Percentiles rank a stretch among this genome's conserved stretches.
These are phyloP conservation scores for Pythium utonaiense DNA, from an alignment of 352 stramenopile species.

Conservation along the genomic window DNA sequence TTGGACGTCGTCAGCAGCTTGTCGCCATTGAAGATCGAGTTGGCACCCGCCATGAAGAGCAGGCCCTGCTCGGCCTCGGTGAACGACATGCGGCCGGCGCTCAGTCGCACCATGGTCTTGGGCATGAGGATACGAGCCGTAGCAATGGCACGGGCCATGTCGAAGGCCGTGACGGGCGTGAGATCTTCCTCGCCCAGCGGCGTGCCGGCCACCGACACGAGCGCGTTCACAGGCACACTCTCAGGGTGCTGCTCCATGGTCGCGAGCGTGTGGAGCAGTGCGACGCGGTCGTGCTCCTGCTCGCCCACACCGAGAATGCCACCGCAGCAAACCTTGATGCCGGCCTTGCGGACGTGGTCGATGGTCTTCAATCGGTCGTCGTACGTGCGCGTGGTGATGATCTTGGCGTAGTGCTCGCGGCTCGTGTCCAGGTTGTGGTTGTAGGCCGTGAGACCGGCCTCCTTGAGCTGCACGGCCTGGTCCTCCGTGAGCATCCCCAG, in stretches of 20 bases:
- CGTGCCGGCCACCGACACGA: conserved; percentile 95
- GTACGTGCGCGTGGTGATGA: conserved; percentile 96
- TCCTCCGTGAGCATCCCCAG: conserved; percentile 96
- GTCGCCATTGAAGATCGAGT: conserved; percentile 99
- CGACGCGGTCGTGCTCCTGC: conserved; percentile 92
- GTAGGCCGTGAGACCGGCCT: conserved; percentile 96
- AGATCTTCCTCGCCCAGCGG: conserved; percentile 91
- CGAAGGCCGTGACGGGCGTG: conserved; percentile 88
- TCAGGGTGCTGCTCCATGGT: conserved; percentile 96
- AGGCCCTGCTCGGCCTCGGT: conserved; percentile 94
- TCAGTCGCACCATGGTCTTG: conserved; percentile 96
- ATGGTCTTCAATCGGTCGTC: conserved; percentile 96
- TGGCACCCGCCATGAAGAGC: conserved; percentile 97
- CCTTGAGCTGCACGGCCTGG: conserved; percentile 95
- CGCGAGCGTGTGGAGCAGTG: conserved; percentile 93
- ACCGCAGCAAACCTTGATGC: conserved; percentile 96
- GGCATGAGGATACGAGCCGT: conserved; percentile 97
- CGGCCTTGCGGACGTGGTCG: conserved; percentile 95
- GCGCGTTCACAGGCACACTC: conserved; percentile 96
- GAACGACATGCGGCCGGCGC: conserved; percentile 95
- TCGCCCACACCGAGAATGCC: conserved; percentile 97
- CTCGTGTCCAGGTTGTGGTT: conserved; percentile 99
- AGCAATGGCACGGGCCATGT: conserved; percentile 98
- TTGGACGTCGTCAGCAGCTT: conserved; percentile 97
- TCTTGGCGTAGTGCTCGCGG: conserved; percentile 96